Conservation (phyloP, 2,329 filamentous ascomycete genomes). For the Penicillium sp. region DNA sequence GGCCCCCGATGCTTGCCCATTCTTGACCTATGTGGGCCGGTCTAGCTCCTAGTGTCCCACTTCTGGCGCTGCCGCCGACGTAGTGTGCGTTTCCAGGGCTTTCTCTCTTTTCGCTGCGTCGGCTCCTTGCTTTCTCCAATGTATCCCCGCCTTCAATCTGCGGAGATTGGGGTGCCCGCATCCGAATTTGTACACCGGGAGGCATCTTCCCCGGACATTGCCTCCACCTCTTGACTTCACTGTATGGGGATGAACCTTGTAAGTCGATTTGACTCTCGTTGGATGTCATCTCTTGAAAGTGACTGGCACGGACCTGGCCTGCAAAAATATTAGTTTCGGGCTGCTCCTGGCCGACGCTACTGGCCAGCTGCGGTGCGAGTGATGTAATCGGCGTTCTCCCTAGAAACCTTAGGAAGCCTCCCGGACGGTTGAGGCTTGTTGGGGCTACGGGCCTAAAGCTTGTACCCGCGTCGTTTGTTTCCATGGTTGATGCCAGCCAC, state of each 20-base stretch:
- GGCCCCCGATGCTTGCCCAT: neutral
- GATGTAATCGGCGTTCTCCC: neutral
- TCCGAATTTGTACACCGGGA: constrained; percentile 9
- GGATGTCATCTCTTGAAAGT: neutral
- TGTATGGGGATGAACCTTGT: neutral
- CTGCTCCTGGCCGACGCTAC: constrained; percentile 3
- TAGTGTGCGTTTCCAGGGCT: too few relatives aligned
- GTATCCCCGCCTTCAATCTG: neutral
- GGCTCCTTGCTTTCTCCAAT: constrained; percentile 1
- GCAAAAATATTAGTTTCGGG: neutral
- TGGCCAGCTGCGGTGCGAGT: neutral
- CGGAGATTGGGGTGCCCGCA: constrained; percentile 2
- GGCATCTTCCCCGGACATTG: constrained; percentile 8
- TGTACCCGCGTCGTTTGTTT: neutral
- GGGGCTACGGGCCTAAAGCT: neutral
- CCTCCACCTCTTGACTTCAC: constrained; percentile 3
- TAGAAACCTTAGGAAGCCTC: neutral
- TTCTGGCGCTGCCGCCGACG: neutral
- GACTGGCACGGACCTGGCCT: neutral
- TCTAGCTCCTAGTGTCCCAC: neutral
- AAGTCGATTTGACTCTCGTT: neutral
- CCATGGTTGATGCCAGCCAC: neutral
- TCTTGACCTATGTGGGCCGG: neutral
- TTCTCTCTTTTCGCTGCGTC: neutral
- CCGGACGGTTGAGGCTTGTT: constrained; percentile 3